phyloP scores from a whole-genome alignment of 108 stramenopile genomes.

The Tribonema minus region DNA sequence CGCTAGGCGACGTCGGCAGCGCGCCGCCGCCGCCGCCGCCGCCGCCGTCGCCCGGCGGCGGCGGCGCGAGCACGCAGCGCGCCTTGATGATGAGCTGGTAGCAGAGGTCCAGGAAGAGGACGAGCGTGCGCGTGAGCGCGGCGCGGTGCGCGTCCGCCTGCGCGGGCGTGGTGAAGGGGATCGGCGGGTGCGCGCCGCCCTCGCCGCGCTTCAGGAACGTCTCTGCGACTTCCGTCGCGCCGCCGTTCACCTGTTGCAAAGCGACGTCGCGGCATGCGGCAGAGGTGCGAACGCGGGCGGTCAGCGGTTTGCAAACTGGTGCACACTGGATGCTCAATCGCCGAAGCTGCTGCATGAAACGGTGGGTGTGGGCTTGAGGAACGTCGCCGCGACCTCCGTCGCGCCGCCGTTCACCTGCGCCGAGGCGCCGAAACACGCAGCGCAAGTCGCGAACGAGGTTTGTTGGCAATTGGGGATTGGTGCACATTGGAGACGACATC shows the following conservation, averaged over 20 bases:
- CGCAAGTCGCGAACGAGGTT: too few species aligned
- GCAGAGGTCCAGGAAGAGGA: constrained; percentile 35
- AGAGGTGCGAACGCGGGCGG: too few species aligned
- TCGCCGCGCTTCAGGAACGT: constrained; percentile 22
- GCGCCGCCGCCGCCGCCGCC: too few species aligned
- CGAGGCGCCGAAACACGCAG: not conserved
- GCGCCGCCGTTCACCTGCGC: constrained; percentile 41
- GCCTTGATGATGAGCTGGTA: constrained; percentile 36
- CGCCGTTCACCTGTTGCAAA: constrained; percentile 27
- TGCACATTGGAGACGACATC: too few species aligned
- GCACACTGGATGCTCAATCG: too few species aligned
- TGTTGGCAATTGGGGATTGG: too few species aligned
- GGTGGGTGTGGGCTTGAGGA: constrained; percentile 33
- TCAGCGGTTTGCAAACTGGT: too few species aligned
- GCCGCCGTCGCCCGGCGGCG: constrained; percentile 19
- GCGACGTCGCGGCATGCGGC: too few species aligned
- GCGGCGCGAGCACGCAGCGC: constrained; percentile 5
- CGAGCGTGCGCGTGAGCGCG: constrained; percentile 5
- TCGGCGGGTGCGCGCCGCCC: not conserved
- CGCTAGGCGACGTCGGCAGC: too few species aligned
- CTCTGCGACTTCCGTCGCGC: constrained; percentile 40
- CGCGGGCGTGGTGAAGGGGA: constrained; percentile 4
- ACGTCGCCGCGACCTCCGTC: constrained; percentile 35
- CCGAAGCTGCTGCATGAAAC: too few species aligned
- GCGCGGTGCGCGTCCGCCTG: constrained; percentile 15